Conservation (phyloP, 768 basidiomycete genomes). For the Calocybe cyanea region DNA sequence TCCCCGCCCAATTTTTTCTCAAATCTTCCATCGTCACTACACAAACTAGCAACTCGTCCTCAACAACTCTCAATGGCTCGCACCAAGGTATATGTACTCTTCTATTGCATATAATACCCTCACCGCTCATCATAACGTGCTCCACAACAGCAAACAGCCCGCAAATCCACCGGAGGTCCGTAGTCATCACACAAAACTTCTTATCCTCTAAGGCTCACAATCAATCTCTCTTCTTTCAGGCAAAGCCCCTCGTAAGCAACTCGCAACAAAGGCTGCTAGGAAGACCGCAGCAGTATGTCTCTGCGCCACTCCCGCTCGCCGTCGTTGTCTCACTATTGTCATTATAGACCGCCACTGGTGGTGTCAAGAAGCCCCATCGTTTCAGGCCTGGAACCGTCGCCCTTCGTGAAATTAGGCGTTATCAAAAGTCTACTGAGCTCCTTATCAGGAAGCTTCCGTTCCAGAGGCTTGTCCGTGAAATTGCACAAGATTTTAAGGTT, state of each 20-base stretch:
- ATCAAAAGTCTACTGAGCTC: conserved; percentile 98
- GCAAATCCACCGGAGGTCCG: conserved; percentile 97
- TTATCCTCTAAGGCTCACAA: conserved; percentile 11
- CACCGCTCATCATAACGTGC: conserved; percentile 26
- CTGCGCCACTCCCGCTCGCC: conserved; percentile 22
- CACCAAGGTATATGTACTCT: conserved; percentile 61
- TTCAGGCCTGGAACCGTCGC: conserved; percentile 98
- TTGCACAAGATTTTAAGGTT: conserved; percentile 96
- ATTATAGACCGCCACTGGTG: conserved; percentile 74
- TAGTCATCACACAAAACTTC: conserved; percentile 19
- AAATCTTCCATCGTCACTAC: conserved; percentile 20
- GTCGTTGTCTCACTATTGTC: conserved; percentile 18
- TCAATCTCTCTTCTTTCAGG: conserved; percentile 32
- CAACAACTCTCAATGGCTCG: conserved; percentile 63
- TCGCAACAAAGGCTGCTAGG: conserved; percentile 93
- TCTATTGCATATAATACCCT: conserved; percentile 7
- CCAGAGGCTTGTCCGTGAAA: conserved; percentile 97
- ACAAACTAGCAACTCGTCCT: conserved; percentile 20
- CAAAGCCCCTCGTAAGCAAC: conserved; percentile 90
- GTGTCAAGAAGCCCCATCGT: conserved; percentile 99
- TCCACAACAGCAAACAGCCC: conserved; percentile 85
- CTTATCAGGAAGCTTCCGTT: conserved; percentile 99
- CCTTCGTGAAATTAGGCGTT: conserved; percentile 96
- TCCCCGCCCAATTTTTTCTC: conserved; percentile 23
- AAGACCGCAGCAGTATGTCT: conserved; percentile 74